phyloP scores from a whole-genome alignment of 805 yeast species.

The Schizosaccharomyces osmophilus region DNA sequence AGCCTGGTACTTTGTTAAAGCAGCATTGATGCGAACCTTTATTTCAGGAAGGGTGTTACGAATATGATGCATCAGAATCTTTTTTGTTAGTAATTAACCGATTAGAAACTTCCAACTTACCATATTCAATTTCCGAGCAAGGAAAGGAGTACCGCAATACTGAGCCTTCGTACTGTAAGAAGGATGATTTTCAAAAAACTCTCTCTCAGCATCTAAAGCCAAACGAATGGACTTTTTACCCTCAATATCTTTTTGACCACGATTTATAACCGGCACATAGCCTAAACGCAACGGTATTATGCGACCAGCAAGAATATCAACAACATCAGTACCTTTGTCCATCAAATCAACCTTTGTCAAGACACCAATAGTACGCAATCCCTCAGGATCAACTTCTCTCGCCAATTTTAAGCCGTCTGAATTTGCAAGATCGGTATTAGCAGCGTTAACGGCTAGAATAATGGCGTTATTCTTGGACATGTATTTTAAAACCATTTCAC shows the following conservation, averaged over 20 bases:
- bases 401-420: conserved; percentile 91
- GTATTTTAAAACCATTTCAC: conserved; percentile 77
- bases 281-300: conserved; percentile 89
- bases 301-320: conserved; percentile 83
- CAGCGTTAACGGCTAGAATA: conserved; percentile 80
- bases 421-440: conserved; percentile 90
- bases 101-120: neutral
- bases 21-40: conserved; percentile 65
- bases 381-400: conserved; percentile 93
- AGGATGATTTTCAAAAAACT: conserved; percentile 69
- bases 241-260: conserved; percentile 94
- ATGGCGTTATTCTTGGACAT: conserved; percentile 90
- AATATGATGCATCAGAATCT: conserved; percentile 67
- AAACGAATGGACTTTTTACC: conserved; percentile 62
- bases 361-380: conserved; percentile 82
- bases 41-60: conserved; percentile 77
- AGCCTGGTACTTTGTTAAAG: conserved; percentile 57
- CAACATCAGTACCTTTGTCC: conserved; percentile 95
- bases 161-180: conserved; percentile 81
- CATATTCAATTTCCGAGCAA: conserved; percentile 74
- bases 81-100: neutral
- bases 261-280: conserved; percentile 85
- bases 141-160: conserved; percentile 93
- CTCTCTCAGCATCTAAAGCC: conserved; percentile 59
- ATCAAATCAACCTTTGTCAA: conserved; percentile 85